These are phyloP conservation scores for Lenzites betulinus DNA, from an alignment of 768 basidiomycete genomes.

Conservation along the genomic window DNA sequence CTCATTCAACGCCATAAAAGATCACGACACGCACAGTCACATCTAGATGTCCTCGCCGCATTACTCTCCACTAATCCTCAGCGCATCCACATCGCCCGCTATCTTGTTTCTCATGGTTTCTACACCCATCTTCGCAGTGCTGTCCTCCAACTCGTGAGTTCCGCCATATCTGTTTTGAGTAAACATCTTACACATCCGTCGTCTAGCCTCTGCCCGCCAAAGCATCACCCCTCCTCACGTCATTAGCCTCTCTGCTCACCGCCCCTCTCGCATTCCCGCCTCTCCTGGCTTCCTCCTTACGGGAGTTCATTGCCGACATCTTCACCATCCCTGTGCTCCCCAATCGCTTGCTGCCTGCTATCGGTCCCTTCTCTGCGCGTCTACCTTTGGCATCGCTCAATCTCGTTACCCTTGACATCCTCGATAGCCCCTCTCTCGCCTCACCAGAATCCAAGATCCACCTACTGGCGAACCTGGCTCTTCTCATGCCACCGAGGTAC, in stretches of 20 bases:
- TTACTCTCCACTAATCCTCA: slow-evolving; percentile 40
- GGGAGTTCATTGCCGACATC: slow-evolving; percentile 51
- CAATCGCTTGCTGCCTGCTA: slow-evolving; percentile 61
- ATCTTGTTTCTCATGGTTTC: slow-evolving; percentile 49
- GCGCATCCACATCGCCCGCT: slow-evolving; percentile 40
- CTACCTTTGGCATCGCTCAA: slow-evolving; percentile 56
- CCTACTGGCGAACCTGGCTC: slow-evolving; percentile 70
- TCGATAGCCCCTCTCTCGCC: slow-evolving; percentile 2
- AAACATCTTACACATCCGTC: background rate
- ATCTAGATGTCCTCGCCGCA: slow-evolving; percentile 53
- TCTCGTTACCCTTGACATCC: slow-evolving; percentile 31
- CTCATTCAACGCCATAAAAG: slow-evolving; percentile 35
- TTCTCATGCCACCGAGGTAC: slow-evolving; percentile 68
- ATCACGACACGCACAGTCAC: slow-evolving; percentile 44
- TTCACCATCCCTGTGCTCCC: slow-evolving; percentile 79
- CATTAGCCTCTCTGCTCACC: slow-evolving; percentile 49
- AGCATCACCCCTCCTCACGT: slow-evolving; percentile 50
- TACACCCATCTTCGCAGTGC: slow-evolving; percentile 46
- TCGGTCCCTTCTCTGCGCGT: slow-evolving; percentile 64
- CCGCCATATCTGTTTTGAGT: background rate
- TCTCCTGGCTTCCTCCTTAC: slow-evolving; percentile 38
- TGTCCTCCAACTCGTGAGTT: slow-evolving; percentile 52
- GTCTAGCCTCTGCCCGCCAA: slow-evolving; percentile 61
- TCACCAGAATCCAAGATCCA: slow-evolving; percentile 44
- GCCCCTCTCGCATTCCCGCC: slow-evolving; percentile 40